Percentiles rank a stretch among this genome's conserved stretches.
phyloP scores from a whole-genome alignment of 148 eudicot genomes.

The Diospyros lotus region DNA sequence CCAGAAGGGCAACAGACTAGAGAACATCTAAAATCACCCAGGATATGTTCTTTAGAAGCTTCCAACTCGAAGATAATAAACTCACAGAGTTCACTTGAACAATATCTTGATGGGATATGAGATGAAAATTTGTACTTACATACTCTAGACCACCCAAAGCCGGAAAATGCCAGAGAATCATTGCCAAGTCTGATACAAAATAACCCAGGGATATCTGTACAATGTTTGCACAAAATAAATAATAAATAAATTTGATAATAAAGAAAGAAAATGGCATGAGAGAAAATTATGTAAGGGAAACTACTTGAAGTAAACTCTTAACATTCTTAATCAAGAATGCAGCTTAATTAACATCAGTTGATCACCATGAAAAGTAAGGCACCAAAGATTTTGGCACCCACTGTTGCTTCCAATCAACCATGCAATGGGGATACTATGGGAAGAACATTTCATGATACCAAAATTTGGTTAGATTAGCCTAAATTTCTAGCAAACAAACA shows the following conservation, averaged over 20 bases:
- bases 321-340: neutral
- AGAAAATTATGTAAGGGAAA: neutral
- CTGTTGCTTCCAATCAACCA: neutral
- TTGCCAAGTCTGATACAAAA: slow-evolving; percentile 79
- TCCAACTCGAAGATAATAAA: neutral
- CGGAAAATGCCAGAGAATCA: slow-evolving; percentile 82
- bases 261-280: neutral
- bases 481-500: neutral
- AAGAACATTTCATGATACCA: neutral
- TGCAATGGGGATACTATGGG: no score
- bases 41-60: neutral
- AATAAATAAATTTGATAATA: no score
- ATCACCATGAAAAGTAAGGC: neutral
- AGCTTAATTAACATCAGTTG: neutral
- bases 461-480: neutral
- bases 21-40: neutral
- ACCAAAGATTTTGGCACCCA: neutral
- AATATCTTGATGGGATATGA: neutral
- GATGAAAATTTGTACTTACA: slow-evolving; percentile 44
- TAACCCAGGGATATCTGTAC: slow-evolving; percentile 87
- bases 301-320: neutral
- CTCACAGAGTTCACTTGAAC: neutral
- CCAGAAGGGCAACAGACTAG: neutral
- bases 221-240: neutral
- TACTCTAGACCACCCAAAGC: slow-evolving; percentile 89